Percentiles rank a stretch among this genome's conserved stretches.
Evolutionary conservation across 768 basidiomycete genomes (phyloP).

Genomic region (Strobilomyces dryophilus): DNA sequence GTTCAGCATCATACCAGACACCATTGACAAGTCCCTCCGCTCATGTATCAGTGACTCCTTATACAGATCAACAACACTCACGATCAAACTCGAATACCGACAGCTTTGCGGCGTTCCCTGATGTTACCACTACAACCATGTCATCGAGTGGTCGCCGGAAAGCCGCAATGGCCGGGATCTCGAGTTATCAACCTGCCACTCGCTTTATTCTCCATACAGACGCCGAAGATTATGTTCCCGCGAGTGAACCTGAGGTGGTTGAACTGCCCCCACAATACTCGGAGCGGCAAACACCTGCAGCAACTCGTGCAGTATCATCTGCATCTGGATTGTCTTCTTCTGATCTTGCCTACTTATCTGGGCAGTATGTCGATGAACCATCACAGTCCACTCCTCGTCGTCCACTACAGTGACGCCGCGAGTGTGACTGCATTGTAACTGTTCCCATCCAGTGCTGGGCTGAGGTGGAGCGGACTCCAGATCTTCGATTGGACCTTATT

Average conservation of each 20-base stretch:
- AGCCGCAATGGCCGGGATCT: slow-evolving; percentile 48
- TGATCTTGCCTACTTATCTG: slow-evolving; percentile 12
- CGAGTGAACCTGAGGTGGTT: slow-evolving; percentile 49
- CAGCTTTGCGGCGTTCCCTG: slow-evolving; percentile 18
- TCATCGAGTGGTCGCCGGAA: slow-evolving; percentile 47
- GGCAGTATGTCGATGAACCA: slow-evolving; percentile 2
- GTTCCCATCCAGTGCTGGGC: not conserved
- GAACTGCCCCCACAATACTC: slow-evolving; percentile 77
- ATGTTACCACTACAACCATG: slow-evolving; percentile 20
- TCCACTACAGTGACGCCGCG: slow-evolving; percentile 10
- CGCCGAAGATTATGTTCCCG: slow-evolving; percentile 50
- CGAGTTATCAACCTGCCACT: slow-evolving; percentile 38
- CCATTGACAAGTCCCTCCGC: slow-evolving; percentile 7
- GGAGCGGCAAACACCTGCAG: slow-evolving; percentile 38
- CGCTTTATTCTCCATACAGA: slow-evolving; percentile 69
- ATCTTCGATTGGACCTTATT: not conserved
- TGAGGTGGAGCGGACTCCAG: not conserved
- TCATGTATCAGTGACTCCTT: slow-evolving; percentile 5
- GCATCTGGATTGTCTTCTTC: slow-evolving; percentile 4
- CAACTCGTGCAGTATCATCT: slow-evolving; percentile 6
- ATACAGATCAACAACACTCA: slow-evolving; percentile 9
- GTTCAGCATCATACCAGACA: slow-evolving; percentile 5
- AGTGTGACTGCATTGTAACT: not conserved
- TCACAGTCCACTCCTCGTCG: slow-evolving; percentile 3
- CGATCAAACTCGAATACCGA: slow-evolving; percentile 18